These are phyloP conservation scores for Antitrichia curtipendula DNA, from an alignment of 225 moss, liverwort and hornwort species.

Conservation along the genomic window DNA sequence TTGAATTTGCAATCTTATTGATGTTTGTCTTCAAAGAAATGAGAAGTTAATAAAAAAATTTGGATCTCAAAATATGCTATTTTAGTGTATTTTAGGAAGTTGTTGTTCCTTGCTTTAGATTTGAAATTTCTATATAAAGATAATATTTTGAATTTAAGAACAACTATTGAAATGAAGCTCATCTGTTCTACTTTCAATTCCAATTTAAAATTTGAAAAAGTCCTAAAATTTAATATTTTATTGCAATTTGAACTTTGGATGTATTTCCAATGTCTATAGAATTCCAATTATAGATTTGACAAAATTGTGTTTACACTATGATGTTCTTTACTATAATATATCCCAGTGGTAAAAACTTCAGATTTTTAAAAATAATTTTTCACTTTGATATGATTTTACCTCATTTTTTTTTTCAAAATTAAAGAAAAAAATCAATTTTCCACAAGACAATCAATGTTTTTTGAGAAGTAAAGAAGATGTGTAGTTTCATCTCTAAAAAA, in stretches of 20 bases:
- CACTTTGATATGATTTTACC: neutral
- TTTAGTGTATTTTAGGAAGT: neutral
- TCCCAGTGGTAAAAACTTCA: neutral
- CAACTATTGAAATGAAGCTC: neutral
- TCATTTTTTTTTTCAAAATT: neutral
- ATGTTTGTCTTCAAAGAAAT: neutral
- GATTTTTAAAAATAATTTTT: too few species aligned
- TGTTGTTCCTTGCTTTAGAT: neutral
- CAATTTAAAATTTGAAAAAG: neutral
- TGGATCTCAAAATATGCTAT: neutral
- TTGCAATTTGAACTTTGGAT: neutral
- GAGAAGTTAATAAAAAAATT: neutral
- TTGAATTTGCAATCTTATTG: neutral
- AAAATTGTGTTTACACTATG: neutral
- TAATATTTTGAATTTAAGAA: too few species aligned
- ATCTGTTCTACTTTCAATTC: neutral
- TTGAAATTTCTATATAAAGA: fast-evolving
- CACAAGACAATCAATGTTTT: too few species aligned
- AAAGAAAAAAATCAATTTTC: too few species aligned
- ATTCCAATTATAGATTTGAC: neutral
- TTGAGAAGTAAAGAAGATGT: too few species aligned
- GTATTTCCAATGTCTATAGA: neutral
- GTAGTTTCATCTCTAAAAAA: too few species aligned
- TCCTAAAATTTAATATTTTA: neutral
- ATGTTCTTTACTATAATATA: neutral